Conservation (phyloP, 495 filamentous ascomycete species). For the Xylaria sp. region DNA sequence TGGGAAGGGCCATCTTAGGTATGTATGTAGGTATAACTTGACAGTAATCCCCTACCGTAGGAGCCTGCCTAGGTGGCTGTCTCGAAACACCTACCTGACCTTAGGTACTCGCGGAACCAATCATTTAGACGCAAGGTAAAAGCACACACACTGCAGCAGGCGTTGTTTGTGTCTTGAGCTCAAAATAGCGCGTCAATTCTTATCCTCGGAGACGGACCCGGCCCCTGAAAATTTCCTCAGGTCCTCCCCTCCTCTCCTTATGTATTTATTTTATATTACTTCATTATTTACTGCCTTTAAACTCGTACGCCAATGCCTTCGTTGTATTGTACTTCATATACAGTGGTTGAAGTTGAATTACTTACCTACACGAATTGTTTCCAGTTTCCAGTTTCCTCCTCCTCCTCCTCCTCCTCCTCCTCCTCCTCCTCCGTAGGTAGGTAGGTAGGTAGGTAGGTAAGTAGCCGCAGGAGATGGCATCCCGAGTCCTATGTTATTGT, state of each 20-base stretch:
- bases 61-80: background rate
- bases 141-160: no score
- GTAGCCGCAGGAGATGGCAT: background rate
- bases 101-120: background rate
- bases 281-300: background rate
- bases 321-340: no score
- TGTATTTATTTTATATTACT: no score
- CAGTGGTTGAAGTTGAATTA: no score
- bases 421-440: no score
- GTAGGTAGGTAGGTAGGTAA: no score
- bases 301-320: background rate
- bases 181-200: constrained; percentile 19
- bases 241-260: background rate
- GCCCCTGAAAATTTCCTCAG: no score
- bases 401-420: no score
- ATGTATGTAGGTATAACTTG: background rate
- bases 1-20: background rate
- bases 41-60: background rate
- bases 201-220: no score
- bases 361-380: no score
- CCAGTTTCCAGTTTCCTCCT: background rate
- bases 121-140: background rate
- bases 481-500: constrained; percentile 5
- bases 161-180: constrained; percentile 4
- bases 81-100: no score